Conservation (phyloP, 306 rosid species). For the Castanea mollissima region DNA sequence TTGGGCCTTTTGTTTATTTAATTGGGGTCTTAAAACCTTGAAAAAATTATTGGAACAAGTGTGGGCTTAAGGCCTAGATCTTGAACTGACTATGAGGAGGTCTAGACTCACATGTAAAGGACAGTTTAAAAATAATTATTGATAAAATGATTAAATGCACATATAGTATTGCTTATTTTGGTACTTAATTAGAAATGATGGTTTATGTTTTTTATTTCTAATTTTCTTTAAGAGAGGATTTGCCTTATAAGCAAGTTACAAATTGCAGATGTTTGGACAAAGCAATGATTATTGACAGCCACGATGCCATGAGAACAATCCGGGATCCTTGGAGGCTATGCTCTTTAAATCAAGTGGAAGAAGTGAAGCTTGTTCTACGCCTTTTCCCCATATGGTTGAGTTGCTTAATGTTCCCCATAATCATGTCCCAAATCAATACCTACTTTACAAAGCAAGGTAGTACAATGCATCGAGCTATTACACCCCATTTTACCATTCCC, state of each 20-base stretch:
- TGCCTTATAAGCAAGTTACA: background rate
- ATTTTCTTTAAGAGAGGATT: no score
- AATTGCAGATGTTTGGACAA: constrained; percentile 56
- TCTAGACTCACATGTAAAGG: no score
- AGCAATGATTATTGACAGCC: constrained; percentile 55
- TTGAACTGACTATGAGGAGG: no score
- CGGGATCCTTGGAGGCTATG: constrained; percentile 66
- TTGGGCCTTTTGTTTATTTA: no score
- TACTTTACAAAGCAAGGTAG: constrained; percentile 65
- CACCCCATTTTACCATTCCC: constrained; percentile 50
- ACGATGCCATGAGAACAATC: constrained; percentile 37
- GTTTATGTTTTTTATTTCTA: no score
- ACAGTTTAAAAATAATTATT: no score
- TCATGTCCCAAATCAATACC: constrained; percentile 58
- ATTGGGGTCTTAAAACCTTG: background rate
- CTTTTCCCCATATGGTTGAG: constrained; percentile 72
- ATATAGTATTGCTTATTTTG: no score
- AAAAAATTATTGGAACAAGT: no score
- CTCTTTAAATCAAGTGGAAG: no score
- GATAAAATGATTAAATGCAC: no score
- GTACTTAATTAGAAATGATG: no score
- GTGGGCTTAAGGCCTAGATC: no score
- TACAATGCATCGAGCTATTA: constrained; percentile 49
- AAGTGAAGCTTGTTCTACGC: constrained; percentile 41
- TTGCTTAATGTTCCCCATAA: constrained; percentile 54